Conservation (phyloP, 768 basidiomycete species). For the Russula vinacea region DNA sequence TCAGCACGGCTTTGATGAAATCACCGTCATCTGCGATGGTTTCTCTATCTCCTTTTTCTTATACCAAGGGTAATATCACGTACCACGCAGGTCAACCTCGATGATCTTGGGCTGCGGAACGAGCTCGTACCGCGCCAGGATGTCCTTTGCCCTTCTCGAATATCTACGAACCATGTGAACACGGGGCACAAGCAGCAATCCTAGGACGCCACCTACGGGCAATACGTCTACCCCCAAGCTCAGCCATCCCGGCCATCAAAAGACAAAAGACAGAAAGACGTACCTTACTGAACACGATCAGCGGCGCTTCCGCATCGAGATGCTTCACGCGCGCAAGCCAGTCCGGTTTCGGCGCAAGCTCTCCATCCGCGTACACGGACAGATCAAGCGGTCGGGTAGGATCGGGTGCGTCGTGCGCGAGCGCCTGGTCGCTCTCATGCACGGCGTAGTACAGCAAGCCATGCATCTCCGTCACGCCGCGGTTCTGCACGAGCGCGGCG, state of each 20-base stretch:
- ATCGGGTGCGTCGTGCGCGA: constrained; percentile 36
- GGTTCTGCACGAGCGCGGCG: constrained; percentile 19
- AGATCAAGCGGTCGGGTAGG: constrained; percentile 49
- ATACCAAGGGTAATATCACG: constrained; percentile 24
- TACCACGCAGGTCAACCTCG: constrained; percentile 73
- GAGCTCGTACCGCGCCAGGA: constrained; percentile 59
- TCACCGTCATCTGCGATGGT: constrained; percentile 52
- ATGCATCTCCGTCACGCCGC: constrained; percentile 50
- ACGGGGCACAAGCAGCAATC: constrained; percentile 1
- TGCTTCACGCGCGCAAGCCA: constrained; percentile 45
- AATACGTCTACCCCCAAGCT: constrained; percentile 53
- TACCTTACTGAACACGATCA: constrained; percentile 83
- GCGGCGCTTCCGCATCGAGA: constrained; percentile 52
- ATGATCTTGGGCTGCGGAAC: constrained; percentile 63
- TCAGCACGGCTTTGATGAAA: constrained; percentile 62
- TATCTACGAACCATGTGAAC: constrained; percentile 41
- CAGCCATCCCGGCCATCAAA: not conserved
- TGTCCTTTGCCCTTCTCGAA: constrained; percentile 57
- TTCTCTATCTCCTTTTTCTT: not conserved
- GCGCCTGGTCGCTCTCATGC: constrained; percentile 45
- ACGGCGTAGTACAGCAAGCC: constrained; percentile 68
- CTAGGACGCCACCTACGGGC: constrained; percentile 54
- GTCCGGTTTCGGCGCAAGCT: constrained; percentile 35
- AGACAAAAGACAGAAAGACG: constrained; percentile 25
- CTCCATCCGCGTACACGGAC: constrained; percentile 53